Base-by-base conservation (phyloP, 371 early-diverging fungal genomes). In the Cokeromyces recurvatus region DNA sequence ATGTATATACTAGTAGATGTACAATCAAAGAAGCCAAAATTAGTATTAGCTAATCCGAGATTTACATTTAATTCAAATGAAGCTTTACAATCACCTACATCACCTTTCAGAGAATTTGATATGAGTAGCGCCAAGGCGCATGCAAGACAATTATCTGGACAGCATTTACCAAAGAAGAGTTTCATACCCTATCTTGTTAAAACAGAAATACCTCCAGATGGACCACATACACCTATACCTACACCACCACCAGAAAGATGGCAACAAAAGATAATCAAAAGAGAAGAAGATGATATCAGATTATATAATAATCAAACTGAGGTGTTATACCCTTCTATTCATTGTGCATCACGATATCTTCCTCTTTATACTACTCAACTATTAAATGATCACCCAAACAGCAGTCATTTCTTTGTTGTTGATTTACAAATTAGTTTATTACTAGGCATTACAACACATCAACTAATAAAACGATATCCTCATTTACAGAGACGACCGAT, bases 291-390 rank as follows among this genome's bases (percentile, higher is more conserved):
- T 38, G 46, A 31, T 32, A 5, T 48, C 16, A 46, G 38, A 5
- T 11, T 29, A 29, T 11, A 8, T 8, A 29, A 29, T 29, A 29
- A 29, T 29, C 5, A 11, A 5, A 29, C 8, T 29, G 11, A 11
- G 8, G 11, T 8, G 11, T 29, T 52, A 60, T 55, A 55, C 46
- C 56, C 56, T 27, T 50, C 56, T 8, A 43, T 55, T 38, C 43
- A 55, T 39, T 43, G 49, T 37, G 55, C 47, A 38, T 57, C 45
- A 20, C 46, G 38, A 8, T 86, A 73, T 50, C 47, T 81, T 34
- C 85, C 84, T 6, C 62, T 86, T 32, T 86, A 85, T 53, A 84
- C 86, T 12, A 79, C 84, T 19, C 86, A 84, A 29, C 11, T 29
- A 29, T 8, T 11, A 11, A 29, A 29, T 11, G 11, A 29, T 11